Conservation (phyloP, 1,139 yeast species). For the Kurtzmaniella quercitrusa region DNA sequence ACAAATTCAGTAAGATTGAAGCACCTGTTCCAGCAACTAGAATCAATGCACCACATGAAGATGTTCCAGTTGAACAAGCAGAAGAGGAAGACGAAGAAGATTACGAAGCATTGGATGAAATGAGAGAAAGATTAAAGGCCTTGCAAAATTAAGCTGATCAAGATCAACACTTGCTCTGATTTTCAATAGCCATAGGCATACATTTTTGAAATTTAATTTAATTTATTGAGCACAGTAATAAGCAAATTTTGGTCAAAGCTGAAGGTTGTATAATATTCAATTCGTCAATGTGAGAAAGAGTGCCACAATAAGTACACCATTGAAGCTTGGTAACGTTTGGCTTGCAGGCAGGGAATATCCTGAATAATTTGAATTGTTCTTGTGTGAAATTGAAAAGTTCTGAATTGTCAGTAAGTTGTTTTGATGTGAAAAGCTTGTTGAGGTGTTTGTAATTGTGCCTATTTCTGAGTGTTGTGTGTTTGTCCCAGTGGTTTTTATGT, state of each 20-base stretch:
- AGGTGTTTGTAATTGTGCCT: too few relatives aligned
- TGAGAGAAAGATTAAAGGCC: constrained; percentile 87
- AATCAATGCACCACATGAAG: constrained; percentile 22
- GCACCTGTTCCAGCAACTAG: constrained; percentile 40
- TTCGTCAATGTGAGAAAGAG: background rate
- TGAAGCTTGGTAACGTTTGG: background rate
- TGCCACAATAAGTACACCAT: background rate
- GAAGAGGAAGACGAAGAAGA: constrained; percentile 57
- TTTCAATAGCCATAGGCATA: too few relatives aligned
- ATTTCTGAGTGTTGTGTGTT: background rate
- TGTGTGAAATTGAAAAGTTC: background rate
- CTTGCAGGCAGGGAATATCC: background rate
- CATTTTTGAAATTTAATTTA: too few relatives aligned
- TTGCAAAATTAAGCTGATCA: constrained; percentile 56
- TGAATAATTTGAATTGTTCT: background rate
- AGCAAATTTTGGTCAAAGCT: too few relatives aligned
- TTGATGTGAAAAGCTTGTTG: background rate
- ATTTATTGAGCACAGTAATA: too few relatives aligned
- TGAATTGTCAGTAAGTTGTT: background rate
- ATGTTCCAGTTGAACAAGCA: constrained; percentile 11
- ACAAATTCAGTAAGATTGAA: constrained; percentile 39
- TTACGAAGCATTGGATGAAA: constrained; percentile 69
- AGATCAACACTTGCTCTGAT: too few relatives aligned
- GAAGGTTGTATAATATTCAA: too few relatives aligned
- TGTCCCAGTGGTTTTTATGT: background rate